A percentile compares a stretch with the other conserved stretches of the same genome.
Conservation (phyloP, 2,329 filamentous ascomycete genomes). For the Verticillium isaacii region DNA sequence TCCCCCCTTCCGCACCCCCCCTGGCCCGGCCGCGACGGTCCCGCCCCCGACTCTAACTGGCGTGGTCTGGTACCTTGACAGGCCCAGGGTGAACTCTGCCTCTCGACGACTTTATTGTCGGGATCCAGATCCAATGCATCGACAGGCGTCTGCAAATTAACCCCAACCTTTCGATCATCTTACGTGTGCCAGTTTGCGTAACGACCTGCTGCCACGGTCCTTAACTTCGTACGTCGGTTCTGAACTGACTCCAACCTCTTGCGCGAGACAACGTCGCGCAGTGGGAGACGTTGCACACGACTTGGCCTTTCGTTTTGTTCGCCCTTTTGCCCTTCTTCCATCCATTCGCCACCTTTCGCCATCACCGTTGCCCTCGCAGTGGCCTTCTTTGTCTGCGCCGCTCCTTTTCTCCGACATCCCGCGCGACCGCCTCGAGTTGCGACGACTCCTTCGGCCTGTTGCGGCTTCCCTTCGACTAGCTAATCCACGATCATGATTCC, state of each 20-base stretch:
- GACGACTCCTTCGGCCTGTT: not conserved
- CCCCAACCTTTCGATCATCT: not conserved
- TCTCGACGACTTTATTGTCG: not conserved
- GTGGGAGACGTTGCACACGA: not conserved
- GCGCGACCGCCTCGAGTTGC: not conserved
- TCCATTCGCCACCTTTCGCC: not conserved
- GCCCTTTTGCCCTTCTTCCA: not conserved
- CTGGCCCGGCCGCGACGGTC: not conserved
- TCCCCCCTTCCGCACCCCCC: not conserved
- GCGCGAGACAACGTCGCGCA: not conserved
- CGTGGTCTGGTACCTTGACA: not conserved
- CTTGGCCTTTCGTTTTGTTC: not conserved
- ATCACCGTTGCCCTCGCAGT: conserved; percentile 5
- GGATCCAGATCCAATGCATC: not conserved
- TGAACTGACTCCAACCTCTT: not conserved
- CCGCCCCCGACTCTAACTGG: not conserved
- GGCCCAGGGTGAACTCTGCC: not conserved
- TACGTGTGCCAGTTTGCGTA: not conserved
- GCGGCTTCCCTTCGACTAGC: not conserved
- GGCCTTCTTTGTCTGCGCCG: conserved; percentile 1
- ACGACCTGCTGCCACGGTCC: not conserved
- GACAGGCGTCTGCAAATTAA: not conserved
- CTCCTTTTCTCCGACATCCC: not conserved
- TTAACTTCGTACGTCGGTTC: not conserved
- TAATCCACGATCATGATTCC: conserved; percentile 21